Evolutionary conservation across 2,329 filamentous ascomycete species (phyloP), one percentile per base, ranked within the genome.

Genomic region (Botrytis cinerea): DNA sequence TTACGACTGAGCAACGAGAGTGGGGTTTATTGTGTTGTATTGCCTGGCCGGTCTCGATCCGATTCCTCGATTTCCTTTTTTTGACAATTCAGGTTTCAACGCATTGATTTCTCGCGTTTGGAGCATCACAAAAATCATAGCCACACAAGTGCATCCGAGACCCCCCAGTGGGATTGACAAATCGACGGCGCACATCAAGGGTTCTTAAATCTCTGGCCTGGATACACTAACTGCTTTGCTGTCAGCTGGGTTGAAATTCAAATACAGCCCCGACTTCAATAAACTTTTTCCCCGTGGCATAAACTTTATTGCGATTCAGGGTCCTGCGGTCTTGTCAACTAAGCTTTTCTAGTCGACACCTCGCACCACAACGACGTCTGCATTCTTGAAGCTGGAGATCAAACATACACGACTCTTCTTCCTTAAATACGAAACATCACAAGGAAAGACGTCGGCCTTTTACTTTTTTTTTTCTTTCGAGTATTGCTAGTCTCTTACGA

Each of bases 31-130:
- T n/a, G 38, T 38, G 9, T 38, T 38, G 51, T 40, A 71, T 61
- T 62, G 46, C 62, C 59, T 54, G 40, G 35, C 69, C 57, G 10
- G 69, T 63, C 69, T 71, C 69, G 59, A 71, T 71, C 38, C 35
- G 22, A 60, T 70, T 60, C 66, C 22, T 67, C 63, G 28, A 32
- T 67, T 67, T 67, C 28, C 40, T 67, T 67, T 67, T 61, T 63
- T 63, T 60, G 20, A 72, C 70, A 60, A 48, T 69, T 51, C 71
- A n/a, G 54, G 71, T 73, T 73, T 73, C 66, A 70, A 63, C 71
- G 71, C 71, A 73, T 73, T 73, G 66, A 70, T 70, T 63, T 70
- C 71, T 68, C 40, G 51, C 25, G 45, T 70, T 73, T 63, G 66
- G 45, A 62, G 71, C 66, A 73, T 73, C 66, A 59, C 57, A 46